Conservation (phyloP, 1,284 basidiomycete genomes). For the Coriolopsis trogii region DNA sequence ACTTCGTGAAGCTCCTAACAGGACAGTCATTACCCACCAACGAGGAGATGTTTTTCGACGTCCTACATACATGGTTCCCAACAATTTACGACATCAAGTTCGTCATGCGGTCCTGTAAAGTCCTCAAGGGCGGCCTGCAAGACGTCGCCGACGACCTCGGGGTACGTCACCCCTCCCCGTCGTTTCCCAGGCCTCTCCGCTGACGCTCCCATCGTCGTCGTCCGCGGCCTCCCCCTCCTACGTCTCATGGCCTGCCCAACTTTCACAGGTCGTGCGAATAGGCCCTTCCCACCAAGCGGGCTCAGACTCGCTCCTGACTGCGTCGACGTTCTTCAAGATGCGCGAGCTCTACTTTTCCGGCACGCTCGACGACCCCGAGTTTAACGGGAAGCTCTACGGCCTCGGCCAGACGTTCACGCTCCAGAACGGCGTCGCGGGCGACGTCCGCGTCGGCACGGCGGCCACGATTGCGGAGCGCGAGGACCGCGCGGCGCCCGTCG, state of each 20-base stretch:
- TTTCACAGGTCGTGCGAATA: slow-evolving; percentile 78
- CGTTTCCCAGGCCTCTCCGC: too few species aligned
- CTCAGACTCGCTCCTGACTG: slow-evolving; percentile 92
- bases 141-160: slow-evolving; percentile 95
- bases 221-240: too few species aligned
- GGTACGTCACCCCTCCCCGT: slow-evolving; percentile 45
- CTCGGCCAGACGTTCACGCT: slow-evolving; percentile 75
- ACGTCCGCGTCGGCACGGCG: slow-evolving; percentile 58
- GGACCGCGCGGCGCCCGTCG: slow-evolving; percentile 50
- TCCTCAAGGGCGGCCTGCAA: slow-evolving; percentile 91
- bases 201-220: too few species aligned
- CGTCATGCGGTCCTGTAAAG: slow-evolving; percentile 89
- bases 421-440: slow-evolving; percentile 65
- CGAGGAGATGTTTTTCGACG: slow-evolving; percentile 91
- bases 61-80: slow-evolving; percentile 93
- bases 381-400: slow-evolving; percentile 77
- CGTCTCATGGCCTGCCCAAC: background rate
- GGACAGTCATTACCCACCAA: slow-evolving; percentile 85
- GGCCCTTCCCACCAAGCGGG: slow-evolving; percentile 96
- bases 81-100: slow-evolving; percentile 98
- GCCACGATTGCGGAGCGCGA: slow-evolving; percentile 78
- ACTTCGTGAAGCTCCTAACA: slow-evolving; percentile 95
- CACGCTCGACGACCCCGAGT: slow-evolving; percentile 78
- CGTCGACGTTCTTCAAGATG: slow-evolving; percentile 96
- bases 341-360: slow-evolving; percentile 90